These are phyloP conservation scores for Hemerocallis citrina DNA, from an alignment of 106 monocot genomes.

Conservation along the genomic window DNA sequence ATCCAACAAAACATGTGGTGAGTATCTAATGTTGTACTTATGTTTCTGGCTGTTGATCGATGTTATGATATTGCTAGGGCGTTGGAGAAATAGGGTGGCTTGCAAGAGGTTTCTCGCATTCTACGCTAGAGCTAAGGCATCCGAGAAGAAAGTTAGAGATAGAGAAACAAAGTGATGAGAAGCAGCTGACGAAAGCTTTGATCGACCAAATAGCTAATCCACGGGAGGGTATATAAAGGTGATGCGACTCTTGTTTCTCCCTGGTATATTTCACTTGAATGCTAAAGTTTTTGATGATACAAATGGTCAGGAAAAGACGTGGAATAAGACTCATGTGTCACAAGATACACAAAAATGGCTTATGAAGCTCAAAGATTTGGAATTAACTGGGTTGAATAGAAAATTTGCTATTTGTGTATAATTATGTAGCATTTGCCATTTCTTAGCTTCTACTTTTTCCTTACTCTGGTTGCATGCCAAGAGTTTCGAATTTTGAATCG, in stretches of 20 bases:
- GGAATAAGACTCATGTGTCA: constrained; percentile 26
- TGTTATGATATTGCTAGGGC: constrained; percentile 93
- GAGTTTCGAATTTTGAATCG: too few relatives aligned
- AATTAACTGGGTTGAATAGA: constrained; percentile 75
- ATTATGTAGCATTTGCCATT: too few relatives aligned
- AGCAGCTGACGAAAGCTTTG: too few relatives aligned
- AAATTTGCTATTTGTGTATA: not conserved
- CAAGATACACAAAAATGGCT: constrained; percentile 86
- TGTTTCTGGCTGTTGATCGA: constrained; percentile 21
- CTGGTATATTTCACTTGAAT: too few relatives aligned
- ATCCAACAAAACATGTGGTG: too few relatives aligned
- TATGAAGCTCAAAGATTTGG: constrained; percentile 68
- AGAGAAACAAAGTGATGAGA: constrained; percentile 18
- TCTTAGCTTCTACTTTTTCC: too few relatives aligned
- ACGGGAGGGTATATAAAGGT: too few relatives aligned
- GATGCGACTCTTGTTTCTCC: too few relatives aligned
- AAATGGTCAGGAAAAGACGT: constrained; percentile 11
- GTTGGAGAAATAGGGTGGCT: constrained; percentile 95
- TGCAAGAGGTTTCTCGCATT: constrained; percentile 87
- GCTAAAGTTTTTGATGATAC: not conserved
- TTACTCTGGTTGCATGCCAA: too few relatives aligned
- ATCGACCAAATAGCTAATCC: too few relatives aligned
- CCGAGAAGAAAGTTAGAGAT: constrained; percentile 19
- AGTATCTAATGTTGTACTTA: too few relatives aligned
- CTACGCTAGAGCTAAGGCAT: constrained; percentile 58